phyloP scores from a whole-genome alignment of 768 basidiomycete genomes.

The Leccinellum rugosiceps region DNA sequence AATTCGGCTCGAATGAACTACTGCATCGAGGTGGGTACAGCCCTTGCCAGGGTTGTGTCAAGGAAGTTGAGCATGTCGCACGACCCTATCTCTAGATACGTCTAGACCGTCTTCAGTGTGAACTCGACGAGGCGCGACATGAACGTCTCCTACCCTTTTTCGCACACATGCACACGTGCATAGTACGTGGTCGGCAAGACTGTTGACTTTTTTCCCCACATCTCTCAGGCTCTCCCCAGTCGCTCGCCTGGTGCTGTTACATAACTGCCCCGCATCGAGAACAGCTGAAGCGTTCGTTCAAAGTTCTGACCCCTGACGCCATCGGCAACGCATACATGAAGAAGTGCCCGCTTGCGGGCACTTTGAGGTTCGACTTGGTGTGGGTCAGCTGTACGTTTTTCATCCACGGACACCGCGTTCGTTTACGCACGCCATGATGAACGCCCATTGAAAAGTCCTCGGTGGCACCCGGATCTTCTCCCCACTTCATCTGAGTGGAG shows the following conservation, averaged over 20 bases:
- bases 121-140: background rate
- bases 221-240: background rate
- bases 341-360: background rate
- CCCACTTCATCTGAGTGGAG: slow-evolving; percentile 1
- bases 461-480: background rate
- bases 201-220: background rate
- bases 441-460: background rate
- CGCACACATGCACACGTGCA: background rate
- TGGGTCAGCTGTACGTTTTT: slow-evolving; percentile 12
- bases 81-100: background rate
- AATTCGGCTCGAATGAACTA: background rate
- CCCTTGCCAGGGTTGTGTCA: background rate
- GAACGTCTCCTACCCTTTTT: background rate
- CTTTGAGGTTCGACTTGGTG: background rate
- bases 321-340: background rate
- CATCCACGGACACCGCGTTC: background rate
- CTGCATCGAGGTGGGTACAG: background rate
- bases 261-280: slow-evolving; percentile 2
- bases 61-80: background rate
- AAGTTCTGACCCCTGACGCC: background rate
- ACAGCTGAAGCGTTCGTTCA: background rate
- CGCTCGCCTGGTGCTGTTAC: background rate
- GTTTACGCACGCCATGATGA: background rate
- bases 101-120: background rate
- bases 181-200: background rate